Percentiles rank a stretch among this genome's conserved stretches.
phyloP scores from a whole-genome alignment of 2,329 filamentous ascomycete species.

The Cercospora janseana region DNA sequence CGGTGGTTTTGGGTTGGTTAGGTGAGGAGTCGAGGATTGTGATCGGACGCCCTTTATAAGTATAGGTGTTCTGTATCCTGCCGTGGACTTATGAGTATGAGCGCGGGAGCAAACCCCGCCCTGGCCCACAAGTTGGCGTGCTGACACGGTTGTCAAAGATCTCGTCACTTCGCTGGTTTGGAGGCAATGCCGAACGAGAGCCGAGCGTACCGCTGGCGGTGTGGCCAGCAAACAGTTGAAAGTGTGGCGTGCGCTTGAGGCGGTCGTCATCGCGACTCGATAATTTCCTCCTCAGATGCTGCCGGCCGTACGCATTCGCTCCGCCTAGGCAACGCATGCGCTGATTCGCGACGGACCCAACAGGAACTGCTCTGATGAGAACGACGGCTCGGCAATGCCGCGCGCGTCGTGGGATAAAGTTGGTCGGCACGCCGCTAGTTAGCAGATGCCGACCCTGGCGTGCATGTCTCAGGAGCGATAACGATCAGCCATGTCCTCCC shows the following conservation, averaged over 20 bases:
- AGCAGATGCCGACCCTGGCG: too few species aligned
- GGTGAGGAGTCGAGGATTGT: constrained; percentile 14
- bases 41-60: constrained; percentile 16
- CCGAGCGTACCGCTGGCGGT: constrained; percentile 24
- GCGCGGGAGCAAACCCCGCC: constrained; percentile 4
- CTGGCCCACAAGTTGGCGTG: constrained; percentile 13
- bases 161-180: constrained; percentile 19
- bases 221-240: constrained; percentile 19
- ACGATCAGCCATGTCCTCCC: too few species aligned
- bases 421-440: too few species aligned
- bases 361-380: too few species aligned
- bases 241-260: constrained; percentile 1
- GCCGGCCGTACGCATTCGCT: constrained; percentile 10
- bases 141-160: constrained; percentile 21
- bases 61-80: constrained; percentile 16
- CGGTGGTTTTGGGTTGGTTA: background rate
- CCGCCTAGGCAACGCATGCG: too few species aligned
- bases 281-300: background rate
- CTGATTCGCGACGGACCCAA: too few species aligned
- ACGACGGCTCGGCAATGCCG: too few species aligned
- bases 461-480: too few species aligned
- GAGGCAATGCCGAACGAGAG: constrained; percentile 16
- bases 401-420: too few species aligned
- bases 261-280: constrained; percentile 6
- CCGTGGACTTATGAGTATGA: constrained; percentile 18